phyloP scores from a whole-genome alignment of 2,329 filamentous ascomycete species.

The Botrytis medusae region DNA sequence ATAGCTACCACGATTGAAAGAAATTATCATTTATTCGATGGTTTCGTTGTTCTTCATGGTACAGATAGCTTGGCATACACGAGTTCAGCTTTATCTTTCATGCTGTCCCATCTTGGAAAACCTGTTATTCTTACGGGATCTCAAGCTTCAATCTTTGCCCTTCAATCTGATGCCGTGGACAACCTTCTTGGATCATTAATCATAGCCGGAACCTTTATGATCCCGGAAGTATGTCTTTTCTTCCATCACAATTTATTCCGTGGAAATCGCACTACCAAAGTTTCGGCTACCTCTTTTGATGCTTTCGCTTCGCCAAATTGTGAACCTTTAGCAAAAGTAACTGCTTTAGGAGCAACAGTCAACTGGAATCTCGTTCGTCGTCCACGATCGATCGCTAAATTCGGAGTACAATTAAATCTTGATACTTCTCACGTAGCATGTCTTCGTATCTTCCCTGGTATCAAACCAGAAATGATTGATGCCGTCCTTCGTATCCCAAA shows the following conservation, averaged over 20 bases:
- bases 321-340: slow-evolving; percentile 60
- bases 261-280: slow-evolving; percentile 67
- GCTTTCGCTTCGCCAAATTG: slow-evolving; percentile 69
- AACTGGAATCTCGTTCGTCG: slow-evolving; percentile 62
- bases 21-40: slow-evolving; percentile 70
- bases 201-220: slow-evolving; percentile 71
- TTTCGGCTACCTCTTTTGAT: slow-evolving; percentile 66
- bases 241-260: slow-evolving; percentile 71
- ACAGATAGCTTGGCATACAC: slow-evolving; percentile 71
- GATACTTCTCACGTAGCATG: slow-evolving; percentile 68
- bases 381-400: slow-evolving; percentile 56
- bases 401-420: slow-evolving; percentile 61
- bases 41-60: slow-evolving; percentile 70
- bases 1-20: slow-evolving; percentile 58
- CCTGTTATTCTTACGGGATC: slow-evolving; percentile 66
- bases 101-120: slow-evolving; percentile 70
- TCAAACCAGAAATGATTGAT: slow-evolving; percentile 69
- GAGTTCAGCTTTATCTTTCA: slow-evolving; percentile 69
- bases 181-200: slow-evolving; percentile 70
- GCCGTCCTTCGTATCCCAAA: slow-evolving; percentile 61
- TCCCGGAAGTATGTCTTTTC: slow-evolving; percentile 72
- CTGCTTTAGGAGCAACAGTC: slow-evolving; percentile 60
- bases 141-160: slow-evolving; percentile 66
- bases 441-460: slow-evolving; percentile 69
- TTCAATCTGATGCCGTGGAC: slow-evolving; percentile 70